phyloP scores from a whole-genome alignment of 768 basidiomycete species.

The Ephemerocybe angulata region DNA sequence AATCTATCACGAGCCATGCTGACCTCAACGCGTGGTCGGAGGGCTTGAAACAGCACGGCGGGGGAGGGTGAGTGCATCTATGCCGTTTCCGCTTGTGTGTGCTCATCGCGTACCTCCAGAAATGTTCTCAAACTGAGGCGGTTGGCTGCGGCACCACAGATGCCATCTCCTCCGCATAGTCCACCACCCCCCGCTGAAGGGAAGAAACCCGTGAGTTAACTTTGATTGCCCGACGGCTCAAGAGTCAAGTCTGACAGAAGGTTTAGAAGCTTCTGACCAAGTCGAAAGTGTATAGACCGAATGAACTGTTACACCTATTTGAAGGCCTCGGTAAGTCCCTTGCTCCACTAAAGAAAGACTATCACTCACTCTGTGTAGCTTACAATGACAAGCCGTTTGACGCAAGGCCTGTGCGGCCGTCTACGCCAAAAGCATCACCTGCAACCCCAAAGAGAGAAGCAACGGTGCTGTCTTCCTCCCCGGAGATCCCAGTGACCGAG shows the following conservation, averaged over 20 bases:
- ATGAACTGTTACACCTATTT: not conserved
- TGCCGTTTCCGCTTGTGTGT: not conserved
- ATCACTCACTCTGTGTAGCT: not conserved
- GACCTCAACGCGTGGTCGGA: conserved; percentile 50
- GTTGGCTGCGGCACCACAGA: not conserved
- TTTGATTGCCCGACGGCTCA: not conserved
- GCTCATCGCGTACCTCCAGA: conserved; percentile 41
- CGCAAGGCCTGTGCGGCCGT: no score
- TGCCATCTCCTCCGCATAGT: not conserved
- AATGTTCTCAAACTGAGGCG: conserved; percentile 25
- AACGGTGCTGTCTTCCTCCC: not conserved
- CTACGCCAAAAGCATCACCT: not conserved
- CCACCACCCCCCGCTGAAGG: not conserved
- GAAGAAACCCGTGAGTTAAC: not conserved
- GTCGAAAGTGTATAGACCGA: not conserved
- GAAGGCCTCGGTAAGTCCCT: not conserved
- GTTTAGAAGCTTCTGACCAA: not conserved
- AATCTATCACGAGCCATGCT: conserved; percentile 37
- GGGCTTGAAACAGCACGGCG: conserved; percentile 54
- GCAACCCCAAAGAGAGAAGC: not conserved
- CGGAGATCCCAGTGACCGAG: not conserved
- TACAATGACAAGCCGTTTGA: not conserved
- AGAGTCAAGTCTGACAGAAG: not conserved
- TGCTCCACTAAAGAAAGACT: not conserved
- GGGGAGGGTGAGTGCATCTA: conserved; percentile 51